phyloP scores from a whole-genome alignment of 2,329 filamentous ascomycete genomes.

The Aureobasidium zeae region DNA sequence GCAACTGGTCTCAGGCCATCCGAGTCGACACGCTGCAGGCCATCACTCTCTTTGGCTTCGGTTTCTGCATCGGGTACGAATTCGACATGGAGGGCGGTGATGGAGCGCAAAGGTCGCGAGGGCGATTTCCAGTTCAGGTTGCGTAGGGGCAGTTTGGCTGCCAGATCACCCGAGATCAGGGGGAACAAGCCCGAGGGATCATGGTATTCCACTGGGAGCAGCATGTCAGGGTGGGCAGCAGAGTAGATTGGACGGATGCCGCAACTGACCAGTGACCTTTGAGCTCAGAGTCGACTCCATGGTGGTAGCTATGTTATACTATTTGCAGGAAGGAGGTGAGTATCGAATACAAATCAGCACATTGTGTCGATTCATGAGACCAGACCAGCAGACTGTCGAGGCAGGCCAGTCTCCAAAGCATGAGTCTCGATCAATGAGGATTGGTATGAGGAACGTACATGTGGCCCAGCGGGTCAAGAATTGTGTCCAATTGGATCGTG shows the following conservation, averaged over 20 bases:
- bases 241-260: not conserved
- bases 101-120: conserved; percentile 80
- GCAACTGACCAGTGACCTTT: conserved; percentile 40
- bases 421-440: too few species aligned
- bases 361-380: not conserved
- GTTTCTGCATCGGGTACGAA: conserved; percentile 50
- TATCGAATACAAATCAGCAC: not conserved
- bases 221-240: conserved; percentile 20
- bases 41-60: conserved; percentile 1
- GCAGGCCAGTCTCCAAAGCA: too few species aligned
- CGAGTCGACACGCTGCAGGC: conserved; percentile 15
- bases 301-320: conserved; percentile 6
- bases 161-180: conserved; percentile 66
- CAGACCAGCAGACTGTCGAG: too few species aligned
- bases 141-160: conserved; percentile 70
- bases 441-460: too few species aligned
- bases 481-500: not conserved
- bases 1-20: not conserved
- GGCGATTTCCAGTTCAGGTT: conserved; percentile 98
- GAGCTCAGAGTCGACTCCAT: conserved; percentile 35
- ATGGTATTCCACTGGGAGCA: conserved; percentile 91
- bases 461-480: conserved; percentile 6
- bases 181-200: conserved; percentile 86
- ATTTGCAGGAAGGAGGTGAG: not conserved
- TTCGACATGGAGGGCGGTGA: conserved; percentile 84